phyloP scores from a whole-genome alignment of 768 basidiomycete species.

The Candolleomyces eurysporus region DNA sequence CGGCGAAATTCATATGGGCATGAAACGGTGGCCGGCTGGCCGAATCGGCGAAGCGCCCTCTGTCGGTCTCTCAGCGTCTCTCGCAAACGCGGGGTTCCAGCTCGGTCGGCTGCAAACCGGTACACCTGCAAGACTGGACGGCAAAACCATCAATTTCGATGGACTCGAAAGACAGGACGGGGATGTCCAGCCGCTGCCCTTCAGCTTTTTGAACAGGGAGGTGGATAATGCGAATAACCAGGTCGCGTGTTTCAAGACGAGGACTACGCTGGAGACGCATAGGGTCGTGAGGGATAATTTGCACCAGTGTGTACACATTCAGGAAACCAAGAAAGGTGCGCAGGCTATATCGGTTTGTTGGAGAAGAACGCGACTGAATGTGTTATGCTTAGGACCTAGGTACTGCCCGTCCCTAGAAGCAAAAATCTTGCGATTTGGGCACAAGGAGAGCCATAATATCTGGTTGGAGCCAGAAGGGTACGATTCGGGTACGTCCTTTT shows the following conservation, averaged over 20 bases:
- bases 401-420: constrained; percentile 92
- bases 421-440: constrained; percentile 76
- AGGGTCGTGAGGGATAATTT: constrained; percentile 72
- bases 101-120: constrained; percentile 84
- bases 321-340: constrained; percentile 82
- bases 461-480: constrained; percentile 95
- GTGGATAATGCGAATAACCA: constrained; percentile 81
- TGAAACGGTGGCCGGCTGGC: constrained; percentile 76
- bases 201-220: constrained; percentile 67
- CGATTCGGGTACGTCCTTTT: constrained; percentile 58
- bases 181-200: constrained; percentile 63
- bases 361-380: neutral
- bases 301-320: constrained; percentile 79
- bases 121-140: constrained; percentile 79
- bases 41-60: constrained; percentile 72
- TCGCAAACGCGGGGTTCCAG: constrained; percentile 72
- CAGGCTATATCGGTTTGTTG: neutral
- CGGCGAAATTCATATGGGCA: constrained; percentile 88
- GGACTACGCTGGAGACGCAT: constrained; percentile 73
- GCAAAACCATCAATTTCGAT: constrained; percentile 66
- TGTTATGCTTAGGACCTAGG: constrained; percentile 59
- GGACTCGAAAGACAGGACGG: constrained; percentile 64
- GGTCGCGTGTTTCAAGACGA: constrained; percentile 68
- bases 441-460: constrained; percentile 68
- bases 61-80: constrained; percentile 71